phyloP scores from a whole-genome alignment of 148 eudicot species.

The Dianthus caryophyllus region DNA sequence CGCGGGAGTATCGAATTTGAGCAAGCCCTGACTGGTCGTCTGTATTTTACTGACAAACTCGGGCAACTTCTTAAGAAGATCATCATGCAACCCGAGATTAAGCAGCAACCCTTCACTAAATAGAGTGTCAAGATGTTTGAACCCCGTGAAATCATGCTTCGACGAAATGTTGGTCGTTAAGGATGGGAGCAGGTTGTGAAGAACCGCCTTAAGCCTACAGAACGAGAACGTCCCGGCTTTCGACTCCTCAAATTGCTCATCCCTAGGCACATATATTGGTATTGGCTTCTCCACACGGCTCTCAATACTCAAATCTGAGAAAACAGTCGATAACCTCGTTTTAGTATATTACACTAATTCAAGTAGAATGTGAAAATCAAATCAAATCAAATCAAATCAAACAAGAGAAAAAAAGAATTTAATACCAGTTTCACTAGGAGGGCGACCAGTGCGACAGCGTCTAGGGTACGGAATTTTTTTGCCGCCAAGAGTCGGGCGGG shows the following conservation, averaged over 20 bases:
- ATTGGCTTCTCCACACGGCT: slow-evolving; percentile 91
- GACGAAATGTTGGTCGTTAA: slow-evolving; percentile 73
- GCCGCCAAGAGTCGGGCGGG: slow-evolving; percentile 78
- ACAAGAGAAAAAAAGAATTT: not conserved
- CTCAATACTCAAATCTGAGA: slow-evolving; percentile 57
- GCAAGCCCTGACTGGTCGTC: slow-evolving; percentile 61
- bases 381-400: too few species aligned
- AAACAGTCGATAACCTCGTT: slow-evolving; percentile 2
- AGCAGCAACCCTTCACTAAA: slow-evolving; percentile 78
- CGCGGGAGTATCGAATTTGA: slow-evolving; percentile 76
- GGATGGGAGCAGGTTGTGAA: slow-evolving; percentile 76
- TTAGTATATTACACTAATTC: not conserved
- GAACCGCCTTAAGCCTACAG: slow-evolving; percentile 79
- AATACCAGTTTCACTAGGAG: slow-evolving; percentile 71
- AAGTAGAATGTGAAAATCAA: not conserved
- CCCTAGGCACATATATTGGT: slow-evolving; percentile 86
- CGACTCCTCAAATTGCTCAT: slow-evolving; percentile 88
- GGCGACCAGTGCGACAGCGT: slow-evolving; percentile 92
- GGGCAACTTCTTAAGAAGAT: slow-evolving; percentile 69
- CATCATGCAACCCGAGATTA: slow-evolving; percentile 72
- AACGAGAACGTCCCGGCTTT: slow-evolving; percentile 66
- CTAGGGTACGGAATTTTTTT: slow-evolving; percentile 69
- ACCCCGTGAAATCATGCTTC: slow-evolving; percentile 78
- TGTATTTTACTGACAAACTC: slow-evolving; percentile 52
- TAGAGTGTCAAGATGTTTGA: slow-evolving; percentile 73